Conservation (phyloP, 495 filamentous ascomycete genomes). For the Penicillium desertorum region DNA sequence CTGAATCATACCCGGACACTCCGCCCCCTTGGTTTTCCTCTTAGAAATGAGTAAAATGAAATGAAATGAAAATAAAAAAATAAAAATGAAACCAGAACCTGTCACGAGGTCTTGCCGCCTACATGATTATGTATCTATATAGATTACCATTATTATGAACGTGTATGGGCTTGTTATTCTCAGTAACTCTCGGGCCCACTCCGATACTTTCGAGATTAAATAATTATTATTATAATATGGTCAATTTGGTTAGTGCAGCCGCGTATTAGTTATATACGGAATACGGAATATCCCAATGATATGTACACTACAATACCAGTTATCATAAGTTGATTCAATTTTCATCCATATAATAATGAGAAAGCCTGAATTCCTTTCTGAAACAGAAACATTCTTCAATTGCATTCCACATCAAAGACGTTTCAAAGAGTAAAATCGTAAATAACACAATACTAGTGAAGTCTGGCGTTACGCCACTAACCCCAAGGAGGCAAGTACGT, state of each 20-base stretch:
- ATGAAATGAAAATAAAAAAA: not conserved
- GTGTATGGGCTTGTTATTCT: not conserved
- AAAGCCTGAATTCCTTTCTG: not conserved
- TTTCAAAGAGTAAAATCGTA: not conserved
- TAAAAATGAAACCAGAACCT: slow-evolving; percentile 1
- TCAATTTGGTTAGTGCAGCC: not conserved
- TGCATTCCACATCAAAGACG: not conserved
- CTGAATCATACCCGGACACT: not conserved
- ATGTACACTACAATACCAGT: not conserved
- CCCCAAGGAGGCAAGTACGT: slow-evolving; percentile 10
- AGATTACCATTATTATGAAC: not conserved
- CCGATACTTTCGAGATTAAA: not conserved
- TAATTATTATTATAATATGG: not conserved
- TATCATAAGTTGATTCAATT: not conserved
- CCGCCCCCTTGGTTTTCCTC: not conserved
- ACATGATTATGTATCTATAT: not conserved
- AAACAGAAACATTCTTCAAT: not conserved
- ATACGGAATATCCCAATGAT: not conserved
- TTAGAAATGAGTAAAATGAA: not conserved
- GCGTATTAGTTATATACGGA: not conserved
- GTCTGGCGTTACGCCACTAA: slow-evolving; percentile 18
- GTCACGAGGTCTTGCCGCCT: slow-evolving; percentile 10
- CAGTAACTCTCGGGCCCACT: slow-evolving; percentile 10
- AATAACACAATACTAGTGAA: slow-evolving; percentile 9
- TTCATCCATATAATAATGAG: too few species aligned